Evolutionary conservation across 2,329 filamentous ascomycete species (phyloP).

Genomic region (Colletotrichum coccodes): DNA sequence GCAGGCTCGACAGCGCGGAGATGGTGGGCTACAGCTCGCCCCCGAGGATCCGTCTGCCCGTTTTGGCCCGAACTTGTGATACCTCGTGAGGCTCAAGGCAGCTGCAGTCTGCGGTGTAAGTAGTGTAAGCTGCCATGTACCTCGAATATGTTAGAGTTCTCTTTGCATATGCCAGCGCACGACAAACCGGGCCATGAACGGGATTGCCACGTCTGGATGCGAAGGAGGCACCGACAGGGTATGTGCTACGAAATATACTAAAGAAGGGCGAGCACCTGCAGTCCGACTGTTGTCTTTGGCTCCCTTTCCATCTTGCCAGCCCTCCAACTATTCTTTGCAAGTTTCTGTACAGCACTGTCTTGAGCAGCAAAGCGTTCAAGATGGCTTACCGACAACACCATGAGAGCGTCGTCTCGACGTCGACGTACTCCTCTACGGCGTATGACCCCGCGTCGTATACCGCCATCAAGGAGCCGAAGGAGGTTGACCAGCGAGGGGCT

Average conservation of each 20-base stretch:
- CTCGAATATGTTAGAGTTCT: constrained; percentile 5
- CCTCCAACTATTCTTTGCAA: constrained; percentile 1
- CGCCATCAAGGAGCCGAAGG: constrained; percentile 29
- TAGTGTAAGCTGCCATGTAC: constrained; percentile 24
- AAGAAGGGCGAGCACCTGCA: constrained; percentile 27
- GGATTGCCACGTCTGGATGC: constrained; percentile 11
- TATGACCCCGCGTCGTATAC: constrained; percentile 28
- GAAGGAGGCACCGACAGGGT: constrained; percentile 4
- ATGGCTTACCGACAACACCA: constrained; percentile 25
- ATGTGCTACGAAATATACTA: constrained; percentile 27
- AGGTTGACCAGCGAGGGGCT: constrained; percentile 16
- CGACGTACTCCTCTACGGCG: constrained; percentile 26
- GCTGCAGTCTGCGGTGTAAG: constrained; percentile 11
- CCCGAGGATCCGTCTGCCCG: not conserved
- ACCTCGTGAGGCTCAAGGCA: constrained; percentile 10
- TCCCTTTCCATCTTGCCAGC: not conserved
- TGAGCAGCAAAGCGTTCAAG: constrained; percentile 20
- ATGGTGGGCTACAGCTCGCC: not conserved
- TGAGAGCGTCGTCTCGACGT: constrained; percentile 20
- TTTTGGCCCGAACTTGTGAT: constrained; percentile 14
- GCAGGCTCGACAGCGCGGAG: not conserved
- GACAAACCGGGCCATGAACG: constrained; percentile 5
- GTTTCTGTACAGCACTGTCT: constrained; percentile 12
- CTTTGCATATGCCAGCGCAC: constrained; percentile 30
- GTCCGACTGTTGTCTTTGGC: not conserved